phyloP scores from a whole-genome alignment of 306 rosid species.

The Dalbergia oliveri region DNA sequence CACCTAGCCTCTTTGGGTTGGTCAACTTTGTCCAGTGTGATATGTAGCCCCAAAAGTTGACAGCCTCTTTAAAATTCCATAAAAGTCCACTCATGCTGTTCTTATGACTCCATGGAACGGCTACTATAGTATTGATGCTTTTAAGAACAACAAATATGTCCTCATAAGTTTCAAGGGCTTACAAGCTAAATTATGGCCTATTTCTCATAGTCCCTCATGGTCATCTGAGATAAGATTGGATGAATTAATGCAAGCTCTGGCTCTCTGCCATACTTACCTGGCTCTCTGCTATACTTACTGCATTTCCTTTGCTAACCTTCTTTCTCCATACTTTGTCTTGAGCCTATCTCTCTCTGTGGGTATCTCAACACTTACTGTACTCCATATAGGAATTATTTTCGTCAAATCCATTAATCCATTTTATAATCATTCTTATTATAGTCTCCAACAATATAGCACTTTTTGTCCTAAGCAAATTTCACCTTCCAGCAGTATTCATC shows the following conservation, averaged over 20 bases:
- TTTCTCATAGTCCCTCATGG: neutral
- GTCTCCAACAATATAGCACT: slow-evolving; percentile 1
- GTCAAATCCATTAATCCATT: neutral
- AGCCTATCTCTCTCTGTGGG: neutral
- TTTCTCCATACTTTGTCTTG: neutral
- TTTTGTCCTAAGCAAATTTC: slow-evolving; percentile 6
- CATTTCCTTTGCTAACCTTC: neutral
- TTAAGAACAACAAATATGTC: neutral
- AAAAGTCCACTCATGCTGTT: neutral
- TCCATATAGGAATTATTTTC: slow-evolving; percentile 1
- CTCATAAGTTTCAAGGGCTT: neutral
- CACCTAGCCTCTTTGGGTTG: neutral
- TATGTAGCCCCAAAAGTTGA: neutral
- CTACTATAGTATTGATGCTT: neutral
- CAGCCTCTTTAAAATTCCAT: neutral
- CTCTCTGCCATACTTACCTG: too few species aligned
- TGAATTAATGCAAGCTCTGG: neutral
- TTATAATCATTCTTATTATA: neutral
- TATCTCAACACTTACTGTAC: neutral
- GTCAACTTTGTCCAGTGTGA: neutral
- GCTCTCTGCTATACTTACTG: neutral
- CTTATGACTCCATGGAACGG: neutral
- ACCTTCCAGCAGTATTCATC: neutral
- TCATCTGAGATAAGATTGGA: neutral
- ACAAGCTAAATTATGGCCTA: neutral